Conservation (phyloP, 371 early-diverging fungal species). For the Rhizopus microsporus region DNA sequence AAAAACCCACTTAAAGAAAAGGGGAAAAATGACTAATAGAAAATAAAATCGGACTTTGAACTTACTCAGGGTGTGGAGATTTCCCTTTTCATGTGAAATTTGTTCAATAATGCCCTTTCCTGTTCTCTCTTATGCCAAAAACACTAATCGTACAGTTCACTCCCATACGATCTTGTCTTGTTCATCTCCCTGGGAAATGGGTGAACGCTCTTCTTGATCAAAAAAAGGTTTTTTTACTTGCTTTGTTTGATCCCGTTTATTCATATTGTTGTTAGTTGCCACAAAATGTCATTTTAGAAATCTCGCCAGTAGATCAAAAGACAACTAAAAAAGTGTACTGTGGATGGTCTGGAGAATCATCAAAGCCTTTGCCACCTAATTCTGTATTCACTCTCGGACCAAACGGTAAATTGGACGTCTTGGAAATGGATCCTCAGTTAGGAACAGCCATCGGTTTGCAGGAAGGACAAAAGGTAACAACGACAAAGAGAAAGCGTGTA, state of each 20-base stretch:
- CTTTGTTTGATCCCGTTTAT: background rate
- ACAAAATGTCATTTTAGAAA: slow-evolving; percentile 66
- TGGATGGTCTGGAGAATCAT: slow-evolving; percentile 73
- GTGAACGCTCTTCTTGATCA: slow-evolving; percentile 67
- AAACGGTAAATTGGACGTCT: slow-evolving; percentile 51
- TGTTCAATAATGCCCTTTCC: background rate
- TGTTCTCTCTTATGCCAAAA: slow-evolving; percentile 46
- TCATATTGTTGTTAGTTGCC: slow-evolving; percentile 35
- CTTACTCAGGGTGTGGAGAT: background rate
- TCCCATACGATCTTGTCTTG: slow-evolving; percentile 62
- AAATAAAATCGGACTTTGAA: background rate
- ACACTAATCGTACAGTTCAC: slow-evolving; percentile 59
- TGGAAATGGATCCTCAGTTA: slow-evolving; percentile 76
- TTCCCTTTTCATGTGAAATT: background rate
- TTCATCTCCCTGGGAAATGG: slow-evolving; percentile 67
- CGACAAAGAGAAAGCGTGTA: background rate
- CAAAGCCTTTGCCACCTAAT: slow-evolving; percentile 42
- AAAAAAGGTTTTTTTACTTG: slow-evolving; percentile 48
- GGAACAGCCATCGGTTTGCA: slow-evolving; percentile 64
- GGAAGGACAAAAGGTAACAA: slow-evolving; percentile 68
- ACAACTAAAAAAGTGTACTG: slow-evolving; percentile 54
- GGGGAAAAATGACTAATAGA: slow-evolving; percentile 1
- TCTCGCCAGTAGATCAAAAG: slow-evolving; percentile 23
- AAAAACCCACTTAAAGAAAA: no score
- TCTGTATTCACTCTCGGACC: slow-evolving; percentile 44